Base-by-base conservation (phyloP, 2,329 filamentous ascomycete species). In the Hypoxylon sp. region DNA sequence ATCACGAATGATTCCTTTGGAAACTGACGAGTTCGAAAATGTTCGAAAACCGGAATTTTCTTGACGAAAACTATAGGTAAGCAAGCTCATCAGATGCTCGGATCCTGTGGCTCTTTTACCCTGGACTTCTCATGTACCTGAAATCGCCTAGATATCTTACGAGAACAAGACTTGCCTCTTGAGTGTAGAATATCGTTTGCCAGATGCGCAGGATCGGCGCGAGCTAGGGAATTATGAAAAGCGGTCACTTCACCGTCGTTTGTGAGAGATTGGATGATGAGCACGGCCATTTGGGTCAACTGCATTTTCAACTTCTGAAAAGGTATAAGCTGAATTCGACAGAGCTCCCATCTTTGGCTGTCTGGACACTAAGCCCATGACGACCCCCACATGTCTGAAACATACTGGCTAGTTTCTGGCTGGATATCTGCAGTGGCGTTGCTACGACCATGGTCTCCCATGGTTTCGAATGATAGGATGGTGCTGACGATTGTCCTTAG, bases 341-440 rank as follows among this genome's bases (percentile, higher is more conserved):
- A 65, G 51, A 66, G 35, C 42, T 73, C 66, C 70, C 70, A 55
- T 64, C 67, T 73, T 72, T 53, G 67, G 65, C 56, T 47, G 53
- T 66, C 57, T 62, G 71, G 60, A 63, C 54, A 61, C 58, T 29
- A 47, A 67, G 55, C 42, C 63, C 61, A 66, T 68, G 63, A 50
- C 48, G 48, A 65, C 63, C 69, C 50, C 73, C 68, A 66, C 67
- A 56, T 37, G 61, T 32, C 54, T 76, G 72, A 75, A 75, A 75
- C 72, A 66, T 70, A 72, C 62, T 64, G 64, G 65, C 60, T 64
- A 59, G 64, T 67, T 62, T 68, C 61, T 57, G 65, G 69, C 66
- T 71, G 71, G 71, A 68, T 75, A 73, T 74, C 72, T 74, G 71
- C 71, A 75, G 71, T 71, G 72, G 69, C 70, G 68, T 71, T 37